These are phyloP conservation scores for Curvularia sp. DNA, from an alignment of 2,329 filamentous ascomycete species.

Conservation along the genomic window DNA sequence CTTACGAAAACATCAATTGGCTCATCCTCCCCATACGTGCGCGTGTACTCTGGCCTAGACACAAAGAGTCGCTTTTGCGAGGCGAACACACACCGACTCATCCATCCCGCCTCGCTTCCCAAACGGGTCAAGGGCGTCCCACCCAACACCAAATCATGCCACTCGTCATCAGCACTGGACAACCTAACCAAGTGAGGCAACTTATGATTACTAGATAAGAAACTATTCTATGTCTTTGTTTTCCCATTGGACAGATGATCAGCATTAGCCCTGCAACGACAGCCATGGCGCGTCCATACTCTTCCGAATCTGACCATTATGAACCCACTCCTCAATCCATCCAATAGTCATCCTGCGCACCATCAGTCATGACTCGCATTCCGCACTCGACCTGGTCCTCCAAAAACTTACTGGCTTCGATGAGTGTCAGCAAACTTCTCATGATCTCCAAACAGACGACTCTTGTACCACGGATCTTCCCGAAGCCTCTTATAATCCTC, in stretches of 20 bases:
- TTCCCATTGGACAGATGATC: background rate
- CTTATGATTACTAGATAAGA: background rate
- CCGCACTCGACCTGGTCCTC: background rate
- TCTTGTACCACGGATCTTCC: slow-evolving; percentile 58
- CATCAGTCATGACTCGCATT: background rate
- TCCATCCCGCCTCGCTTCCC: background rate
- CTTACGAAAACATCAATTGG: background rate
- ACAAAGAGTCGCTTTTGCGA: background rate
- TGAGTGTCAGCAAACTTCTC: slow-evolving; percentile 61
- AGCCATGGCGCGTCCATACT: slow-evolving; percentile 11
- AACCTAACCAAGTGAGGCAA: background rate
- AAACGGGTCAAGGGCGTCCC: background rate
- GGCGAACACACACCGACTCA: background rate
- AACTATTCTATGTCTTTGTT: background rate
- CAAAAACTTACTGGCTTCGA: slow-evolving; percentile 46
- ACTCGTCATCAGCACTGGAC: background rate
- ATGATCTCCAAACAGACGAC: slow-evolving; percentile 56
- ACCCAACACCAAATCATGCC: background rate
- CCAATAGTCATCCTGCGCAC: slow-evolving; percentile 57
- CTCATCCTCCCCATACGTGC: background rate
- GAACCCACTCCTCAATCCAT: slow-evolving; percentile 55
- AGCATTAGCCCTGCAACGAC: background rate
- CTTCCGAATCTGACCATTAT: slow-evolving; percentile 45
- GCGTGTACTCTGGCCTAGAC: background rate
- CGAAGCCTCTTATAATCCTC: slow-evolving; percentile 60